Evolutionary conservation across 2,329 filamentous ascomycete species (phyloP).

Genomic region (Lomentospora prolificans): DNA sequence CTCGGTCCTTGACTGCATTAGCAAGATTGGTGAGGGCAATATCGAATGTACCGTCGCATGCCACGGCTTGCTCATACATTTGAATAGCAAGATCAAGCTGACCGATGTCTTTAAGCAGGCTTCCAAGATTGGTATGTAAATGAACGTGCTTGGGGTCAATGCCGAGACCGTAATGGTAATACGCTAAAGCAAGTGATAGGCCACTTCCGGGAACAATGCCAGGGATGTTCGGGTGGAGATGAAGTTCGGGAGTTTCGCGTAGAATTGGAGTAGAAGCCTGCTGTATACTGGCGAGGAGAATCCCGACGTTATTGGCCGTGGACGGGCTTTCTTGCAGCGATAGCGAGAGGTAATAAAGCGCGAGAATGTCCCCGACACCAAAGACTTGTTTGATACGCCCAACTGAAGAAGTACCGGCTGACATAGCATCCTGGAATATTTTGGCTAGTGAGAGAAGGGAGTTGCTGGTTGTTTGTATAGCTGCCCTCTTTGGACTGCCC

Average conservation of each 20-base stretch:
- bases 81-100: conserved; percentile 84
- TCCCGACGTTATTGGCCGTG: conserved; percentile 96
- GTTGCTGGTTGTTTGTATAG: conserved; percentile 89
- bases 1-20: conserved; percentile 96
- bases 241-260: conserved; percentile 6
- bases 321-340: conserved; percentile 93
- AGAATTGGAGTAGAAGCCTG: conserved; percentile 33
- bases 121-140: conserved; percentile 92
- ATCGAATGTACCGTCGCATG: conserved; percentile 88
- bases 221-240: conserved; percentile 43
- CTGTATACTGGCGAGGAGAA: conserved; percentile 89
- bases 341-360: conserved; percentile 89
- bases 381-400: conserved; percentile 51
- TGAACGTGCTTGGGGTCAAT: conserved; percentile 87
- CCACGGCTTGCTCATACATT: conserved; percentile 94
- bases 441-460: conserved; percentile 90
- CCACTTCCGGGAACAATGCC: conserved; percentile 81
- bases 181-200: conserved; percentile 75
- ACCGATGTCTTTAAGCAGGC: conserved; percentile 89
- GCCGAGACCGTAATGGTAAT: conserved; percentile 88
- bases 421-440: conserved; percentile 95
- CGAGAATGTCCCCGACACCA: conserved; percentile 83
- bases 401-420: conserved; percentile 52
- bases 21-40: conserved; percentile 94
- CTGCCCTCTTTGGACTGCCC: conserved; percentile 63